Evolutionary conservation across 352 stramenopile species (phyloP).

Genomic region (Halophytophthora polymorphica): DNA sequence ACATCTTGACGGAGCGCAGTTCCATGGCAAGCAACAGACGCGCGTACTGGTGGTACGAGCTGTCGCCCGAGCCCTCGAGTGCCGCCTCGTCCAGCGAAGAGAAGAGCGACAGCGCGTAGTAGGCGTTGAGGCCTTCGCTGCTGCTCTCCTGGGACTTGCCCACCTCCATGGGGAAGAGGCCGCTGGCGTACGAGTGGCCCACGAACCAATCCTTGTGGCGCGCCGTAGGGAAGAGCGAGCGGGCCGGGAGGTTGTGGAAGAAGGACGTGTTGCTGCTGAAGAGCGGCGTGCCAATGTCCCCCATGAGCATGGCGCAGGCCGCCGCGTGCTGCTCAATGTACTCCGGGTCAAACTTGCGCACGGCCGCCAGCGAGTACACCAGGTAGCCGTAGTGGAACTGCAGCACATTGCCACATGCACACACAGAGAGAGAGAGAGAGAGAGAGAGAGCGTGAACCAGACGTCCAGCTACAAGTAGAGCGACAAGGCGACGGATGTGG

Average conservation of each 20-base stretch:
- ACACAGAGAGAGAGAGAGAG: too few relatives aligned
- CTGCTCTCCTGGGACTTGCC: slow-evolving; percentile 96
- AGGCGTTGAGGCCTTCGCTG: slow-evolving; percentile 95
- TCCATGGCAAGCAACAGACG: slow-evolving; percentile 91
- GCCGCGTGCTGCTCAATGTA: slow-evolving; percentile 64
- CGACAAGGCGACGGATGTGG: too few relatives aligned
- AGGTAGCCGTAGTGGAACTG: slow-evolving; percentile 96
- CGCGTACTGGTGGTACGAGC: slow-evolving; percentile 83
- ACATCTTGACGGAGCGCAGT: slow-evolving; percentile 91
- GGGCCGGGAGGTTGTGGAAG: slow-evolving; percentile 46
- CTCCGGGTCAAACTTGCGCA: slow-evolving; percentile 69
- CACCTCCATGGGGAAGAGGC: slow-evolving; percentile 92
- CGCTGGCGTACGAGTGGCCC: slow-evolving; percentile 95
- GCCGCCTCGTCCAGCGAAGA: slow-evolving; percentile 53
- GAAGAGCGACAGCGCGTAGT: slow-evolving; percentile 93
- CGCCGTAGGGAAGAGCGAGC: slow-evolving; percentile 77
- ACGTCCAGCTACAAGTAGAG: too few relatives aligned
- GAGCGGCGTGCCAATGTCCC: slow-evolving; percentile 65
- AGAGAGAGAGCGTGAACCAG: too few relatives aligned
- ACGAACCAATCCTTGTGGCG: slow-evolving; percentile 97
- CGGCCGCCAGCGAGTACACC: slow-evolving; percentile 72
- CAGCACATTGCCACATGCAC: slow-evolving; percentile 10
- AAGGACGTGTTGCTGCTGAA: slow-evolving; percentile 43
- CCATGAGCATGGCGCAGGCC: slow-evolving; percentile 56
- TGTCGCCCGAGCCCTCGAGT: slow-evolving; percentile 13